Percentiles rank a stretch among this genome's conserved stretches.
Evolutionary conservation across 371 early-diverging fungal species (phyloP).

Genomic region (Mortierella polycephala): DNA sequence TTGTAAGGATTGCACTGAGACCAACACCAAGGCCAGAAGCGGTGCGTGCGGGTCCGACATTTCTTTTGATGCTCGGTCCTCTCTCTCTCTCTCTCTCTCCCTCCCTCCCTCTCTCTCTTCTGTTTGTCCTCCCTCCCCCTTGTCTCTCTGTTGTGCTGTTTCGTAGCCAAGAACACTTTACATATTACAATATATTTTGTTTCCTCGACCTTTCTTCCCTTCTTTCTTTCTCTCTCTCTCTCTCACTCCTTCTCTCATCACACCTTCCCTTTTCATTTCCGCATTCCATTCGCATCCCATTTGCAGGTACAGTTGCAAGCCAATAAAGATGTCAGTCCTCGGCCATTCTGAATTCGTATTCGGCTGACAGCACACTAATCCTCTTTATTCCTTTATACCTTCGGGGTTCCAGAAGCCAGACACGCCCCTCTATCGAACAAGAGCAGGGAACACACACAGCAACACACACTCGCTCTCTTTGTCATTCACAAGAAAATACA

Average conservation of each 20-base stretch:
- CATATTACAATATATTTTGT: not conserved
- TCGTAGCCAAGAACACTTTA: no score
- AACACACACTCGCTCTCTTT: no score
- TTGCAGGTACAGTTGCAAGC: no score
- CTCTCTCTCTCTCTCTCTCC: slow-evolving; percentile 2
- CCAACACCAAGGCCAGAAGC: no score
- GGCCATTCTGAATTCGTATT: no score
- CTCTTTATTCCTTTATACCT: not conserved
- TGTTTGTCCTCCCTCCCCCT: no score
- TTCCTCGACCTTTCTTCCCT: not conserved
- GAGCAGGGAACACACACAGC: no score
- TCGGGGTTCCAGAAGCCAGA: not conserved
- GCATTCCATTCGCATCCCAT: not conserved
- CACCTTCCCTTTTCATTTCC: not conserved
- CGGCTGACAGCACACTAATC: no score
- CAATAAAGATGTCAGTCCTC: no score
- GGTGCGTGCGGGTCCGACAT: not conserved
- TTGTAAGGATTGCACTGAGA: no score
- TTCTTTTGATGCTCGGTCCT: not conserved
- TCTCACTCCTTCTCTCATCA: slow-evolving; percentile 3
- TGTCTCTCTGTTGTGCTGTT: no score
- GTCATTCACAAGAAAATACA: not conserved
- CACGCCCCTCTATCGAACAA: no score
- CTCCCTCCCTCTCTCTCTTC: not conserved
- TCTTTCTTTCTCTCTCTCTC: not conserved